These are phyloP conservation scores for Diaporthe australafricana DNA, from an alignment of 2,329 filamentous ascomycete genomes.

Conservation along the genomic window DNA sequence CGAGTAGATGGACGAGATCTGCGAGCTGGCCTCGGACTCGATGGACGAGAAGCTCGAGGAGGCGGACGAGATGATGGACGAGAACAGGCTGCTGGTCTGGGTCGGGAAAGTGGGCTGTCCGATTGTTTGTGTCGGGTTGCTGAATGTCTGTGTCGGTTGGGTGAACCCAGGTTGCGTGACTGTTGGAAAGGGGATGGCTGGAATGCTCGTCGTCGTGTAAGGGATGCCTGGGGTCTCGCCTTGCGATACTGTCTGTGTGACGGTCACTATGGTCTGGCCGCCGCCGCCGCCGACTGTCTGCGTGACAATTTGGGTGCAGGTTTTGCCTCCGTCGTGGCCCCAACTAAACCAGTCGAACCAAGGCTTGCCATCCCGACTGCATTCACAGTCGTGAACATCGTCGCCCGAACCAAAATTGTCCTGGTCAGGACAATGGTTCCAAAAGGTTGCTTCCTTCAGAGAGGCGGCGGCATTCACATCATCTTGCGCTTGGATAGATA, in stretches of 20 bases:
- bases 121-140: neutral
- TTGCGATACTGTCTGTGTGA: neutral
- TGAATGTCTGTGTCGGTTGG: neutral
- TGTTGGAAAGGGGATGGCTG: neutral
- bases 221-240: neutral
- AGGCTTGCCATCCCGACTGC: constrained; percentile 3
- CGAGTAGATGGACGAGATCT: too few relatives aligned
- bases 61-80: neutral
- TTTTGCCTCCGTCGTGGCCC: neutral
- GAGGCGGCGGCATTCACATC: neutral
- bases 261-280: neutral
- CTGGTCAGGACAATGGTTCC: constrained; percentile 12
- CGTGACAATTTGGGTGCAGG: neutral
- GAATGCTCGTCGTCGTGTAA: neutral
- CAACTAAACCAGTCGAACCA: constrained; percentile 9
- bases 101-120: neutral
- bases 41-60: neutral
- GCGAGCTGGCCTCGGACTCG: neutral
- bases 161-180: neutral
- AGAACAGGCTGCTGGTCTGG: constrained; percentile 7
- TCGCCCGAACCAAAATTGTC: neutral
- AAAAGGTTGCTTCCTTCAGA: neutral
- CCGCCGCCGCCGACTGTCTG: neutral
- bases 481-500: neutral
- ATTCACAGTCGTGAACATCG: neutral